Evolutionary conservation across 2,329 filamentous ascomycete species (phyloP), one percentile per base, ranked within the genome.

Genomic region (Elsinoe batatas): DNA sequence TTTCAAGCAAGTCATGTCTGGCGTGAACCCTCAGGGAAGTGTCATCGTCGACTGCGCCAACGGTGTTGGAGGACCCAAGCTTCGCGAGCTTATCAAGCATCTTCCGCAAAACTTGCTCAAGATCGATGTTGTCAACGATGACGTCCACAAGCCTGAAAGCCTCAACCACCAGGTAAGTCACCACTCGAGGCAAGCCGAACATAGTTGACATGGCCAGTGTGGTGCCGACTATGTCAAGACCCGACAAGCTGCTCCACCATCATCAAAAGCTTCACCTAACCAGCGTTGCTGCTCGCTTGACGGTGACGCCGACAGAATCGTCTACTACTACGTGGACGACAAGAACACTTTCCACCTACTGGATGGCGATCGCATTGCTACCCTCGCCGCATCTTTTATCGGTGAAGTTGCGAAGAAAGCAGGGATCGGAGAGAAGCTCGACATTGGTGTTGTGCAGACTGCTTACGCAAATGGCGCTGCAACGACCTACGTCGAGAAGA

Each of bases 221-320:
- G 93, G 93, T 70, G 93, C 93, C 67, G 93, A 98, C 72, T 97
- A 83, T 64, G 93, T 98, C 72, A 98, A 98, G 77, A 97, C 93
- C 15, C 89, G 89, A 73, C 93, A 98, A 75, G 83, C 90, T 61
- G 87, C 89, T 58, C 93, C 93, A 53, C 87, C 87, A 40, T 85
- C 76, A 30, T 91, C 89, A 54, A 89, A 91, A 69, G 87, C 87
- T 42, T 79, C 82, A 32, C 78, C 82, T 1, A 83, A 86, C 56
- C 85, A 86, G 60, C 85, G 93, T 58, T 91, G 84, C 77, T 91
- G 88, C 71, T 96, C 91, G 7, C 80, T 95, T 57, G 93, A 98
- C 63, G 93, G 93, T 54, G 93, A 98, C 67, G 93, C 93, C 13
- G 93, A 98, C 69, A 87, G 93, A 57, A 78, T 98, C 59, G 88